These are phyloP conservation scores for Volvariella surrecta DNA, from an alignment of 1,284 basidiomycete genomes.

Conservation along the genomic window DNA sequence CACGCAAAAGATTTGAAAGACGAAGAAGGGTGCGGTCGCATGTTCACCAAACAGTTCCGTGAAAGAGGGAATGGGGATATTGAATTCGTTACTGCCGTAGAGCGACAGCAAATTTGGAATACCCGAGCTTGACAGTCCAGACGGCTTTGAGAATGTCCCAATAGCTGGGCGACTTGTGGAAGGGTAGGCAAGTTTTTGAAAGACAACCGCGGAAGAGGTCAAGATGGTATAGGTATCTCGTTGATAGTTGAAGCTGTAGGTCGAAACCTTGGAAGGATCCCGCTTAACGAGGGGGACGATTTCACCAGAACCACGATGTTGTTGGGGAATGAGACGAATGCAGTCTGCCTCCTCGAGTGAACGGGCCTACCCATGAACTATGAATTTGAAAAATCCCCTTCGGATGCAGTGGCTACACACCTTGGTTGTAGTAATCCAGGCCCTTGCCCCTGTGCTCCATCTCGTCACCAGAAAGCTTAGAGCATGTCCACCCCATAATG, in stretches of 20 bases:
- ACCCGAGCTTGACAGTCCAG: conserved; percentile 31
- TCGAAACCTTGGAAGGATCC: conserved; percentile 41
- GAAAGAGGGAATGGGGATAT: conserved; percentile 93
- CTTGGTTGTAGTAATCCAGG: conserved; percentile 69
- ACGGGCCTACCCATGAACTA: conserved; percentile 30
- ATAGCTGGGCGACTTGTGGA: conserved; percentile 71
- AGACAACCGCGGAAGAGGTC: conserved; percentile 50
- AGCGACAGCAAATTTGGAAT: conserved; percentile 45
- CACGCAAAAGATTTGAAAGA: conserved; percentile 95
- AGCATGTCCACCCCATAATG: conserved; percentile 82
- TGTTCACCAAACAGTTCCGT: conserved; percentile 85
- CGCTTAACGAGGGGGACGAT: conserved; percentile 77
- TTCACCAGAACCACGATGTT: conserved; percentile 87
- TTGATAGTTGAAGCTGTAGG: conserved; percentile 92
- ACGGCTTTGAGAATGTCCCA: conserved; percentile 54
- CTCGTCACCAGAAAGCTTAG: conserved; percentile 88
- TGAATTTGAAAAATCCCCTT: conserved; percentile 18
- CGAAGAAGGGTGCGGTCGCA: conserved; percentile 88
- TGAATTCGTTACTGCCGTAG: conserved; percentile 90
- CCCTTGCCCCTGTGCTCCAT: conserved; percentile 81
- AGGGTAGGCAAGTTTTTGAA: conserved; percentile 86
- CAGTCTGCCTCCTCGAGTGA: conserved; percentile 70
- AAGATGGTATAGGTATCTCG: conserved; percentile 87
- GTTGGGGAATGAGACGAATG: conserved; percentile 78
- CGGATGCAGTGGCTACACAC: conserved; percentile 23